Percentiles rank a stretch among this genome's conserved stretches.
Evolutionary conservation across 139 green algal genomes (phyloP).

Genomic region (Micractinium sp.): DNA sequence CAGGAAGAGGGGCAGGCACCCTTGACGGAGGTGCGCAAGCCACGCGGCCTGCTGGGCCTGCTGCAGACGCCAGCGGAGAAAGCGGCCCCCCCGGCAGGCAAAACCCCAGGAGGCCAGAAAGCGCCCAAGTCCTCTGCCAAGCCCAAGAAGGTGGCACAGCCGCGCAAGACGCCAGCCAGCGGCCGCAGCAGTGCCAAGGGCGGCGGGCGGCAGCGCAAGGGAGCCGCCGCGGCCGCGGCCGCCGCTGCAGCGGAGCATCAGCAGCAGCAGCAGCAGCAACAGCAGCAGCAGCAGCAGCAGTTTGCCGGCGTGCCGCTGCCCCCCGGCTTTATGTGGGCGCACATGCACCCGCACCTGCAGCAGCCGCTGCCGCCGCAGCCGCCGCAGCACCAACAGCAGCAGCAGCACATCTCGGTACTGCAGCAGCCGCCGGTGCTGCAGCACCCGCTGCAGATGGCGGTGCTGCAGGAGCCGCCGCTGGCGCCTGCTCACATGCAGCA

Average conservation of each 20-base stretch:
- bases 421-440: not conserved
- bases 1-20: not conserved
- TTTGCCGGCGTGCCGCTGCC: not conserved
- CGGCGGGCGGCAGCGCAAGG: not conserved
- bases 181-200: not conserved
- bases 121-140: not conserved
- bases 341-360: slow-evolving; percentile 3
- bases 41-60: slow-evolving; percentile 4
- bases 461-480: not conserved
- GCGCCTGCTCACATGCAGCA: not conserved
- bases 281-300: slow-evolving; percentile 5
- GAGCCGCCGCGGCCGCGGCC: not conserved
- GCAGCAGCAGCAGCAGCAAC: not conserved
- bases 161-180: not conserved
- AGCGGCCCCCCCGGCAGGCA: not conserved
- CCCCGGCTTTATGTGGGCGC: slow-evolving; percentile 6
- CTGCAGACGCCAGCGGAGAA: slow-evolving; percentile 12
- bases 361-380: not conserved
- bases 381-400: not conserved
- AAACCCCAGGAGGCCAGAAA: not conserved
- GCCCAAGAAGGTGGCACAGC: not conserved
- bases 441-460: not conserved
- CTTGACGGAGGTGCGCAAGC: not conserved
- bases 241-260: not conserved
- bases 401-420: not conserved